Evolutionary conservation across 192 early-diverging fungal species (phyloP).

Genomic region (Entomortierella lignicola): DNA sequence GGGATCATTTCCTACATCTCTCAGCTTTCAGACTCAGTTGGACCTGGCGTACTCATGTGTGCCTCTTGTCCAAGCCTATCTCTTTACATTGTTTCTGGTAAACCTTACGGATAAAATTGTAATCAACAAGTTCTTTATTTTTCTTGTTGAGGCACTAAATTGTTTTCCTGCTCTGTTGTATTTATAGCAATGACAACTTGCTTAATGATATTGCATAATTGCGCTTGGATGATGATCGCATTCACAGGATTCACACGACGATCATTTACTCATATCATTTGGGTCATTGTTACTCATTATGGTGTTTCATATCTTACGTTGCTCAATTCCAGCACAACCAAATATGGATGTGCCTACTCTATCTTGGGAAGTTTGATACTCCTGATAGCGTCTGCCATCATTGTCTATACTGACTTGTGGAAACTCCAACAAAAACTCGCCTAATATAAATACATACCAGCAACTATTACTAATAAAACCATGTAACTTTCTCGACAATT

Average conservation of each 20-base stretch:
- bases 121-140: too few relatives aligned
- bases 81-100: constrained; percentile 78
- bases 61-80: constrained; percentile 69
- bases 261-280: constrained; percentile 59
- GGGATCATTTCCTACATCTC: constrained; percentile 77
- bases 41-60: constrained; percentile 76
- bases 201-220: constrained; percentile 77
- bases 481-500: too few relatives aligned
- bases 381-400: constrained; percentile 29
- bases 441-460: neutral
- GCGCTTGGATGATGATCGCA: constrained; percentile 79
- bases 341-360: constrained; percentile 32
- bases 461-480: neutral
- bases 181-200: constrained; percentile 73
- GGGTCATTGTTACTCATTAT: constrained; percentile 70
- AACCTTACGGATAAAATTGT: too few relatives aligned
- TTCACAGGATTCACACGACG: constrained; percentile 73
- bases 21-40: constrained; percentile 72
- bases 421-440: constrained; percentile 24
- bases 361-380: constrained; percentile 29
- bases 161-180: neutral
- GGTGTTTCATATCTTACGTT: constrained; percentile 71
- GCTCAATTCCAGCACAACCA: constrained; percentile 28
- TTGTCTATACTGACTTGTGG: constrained; percentile 31
- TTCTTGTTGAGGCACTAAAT: too few relatives aligned